phyloP scores from a whole-genome alignment of 805 yeast genomes.

The Lachancea waltii region DNA sequence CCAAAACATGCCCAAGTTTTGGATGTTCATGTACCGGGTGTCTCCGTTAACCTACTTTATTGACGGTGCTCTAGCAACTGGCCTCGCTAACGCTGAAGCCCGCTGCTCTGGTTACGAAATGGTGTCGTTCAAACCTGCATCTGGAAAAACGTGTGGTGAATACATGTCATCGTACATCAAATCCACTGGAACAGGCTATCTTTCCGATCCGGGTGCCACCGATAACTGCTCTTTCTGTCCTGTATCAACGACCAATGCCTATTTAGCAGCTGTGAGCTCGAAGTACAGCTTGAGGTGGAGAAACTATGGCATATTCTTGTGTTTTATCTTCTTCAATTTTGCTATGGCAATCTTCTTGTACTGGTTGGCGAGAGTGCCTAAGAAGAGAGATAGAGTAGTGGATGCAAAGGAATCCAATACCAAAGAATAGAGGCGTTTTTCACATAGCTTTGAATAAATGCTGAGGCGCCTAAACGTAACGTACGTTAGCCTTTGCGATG shows the following conservation, averaged over 20 bases:
- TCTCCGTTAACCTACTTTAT: conserved; percentile 67
- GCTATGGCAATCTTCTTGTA: conserved; percentile 40
- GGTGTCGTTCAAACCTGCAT: conserved; percentile 44
- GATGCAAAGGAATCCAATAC: conserved; percentile 10
- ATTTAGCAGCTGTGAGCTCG: conserved; percentile 42
- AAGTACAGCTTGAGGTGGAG: conserved; percentile 43
- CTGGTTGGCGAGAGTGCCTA: conserved; percentile 73
- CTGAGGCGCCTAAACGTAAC: no score
- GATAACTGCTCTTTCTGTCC: conserved; percentile 53
- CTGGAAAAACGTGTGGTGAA: conserved; percentile 51
- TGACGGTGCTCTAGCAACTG: conserved; percentile 47
- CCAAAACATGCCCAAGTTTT: conserved; percentile 59
- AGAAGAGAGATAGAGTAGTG: conserved; percentile 27
- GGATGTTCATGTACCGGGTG: conserved; percentile 72
- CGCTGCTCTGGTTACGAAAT: conserved; percentile 45
- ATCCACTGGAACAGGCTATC: conserved; percentile 39
- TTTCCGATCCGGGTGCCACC: conserved; percentile 44
- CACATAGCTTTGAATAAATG: no score
- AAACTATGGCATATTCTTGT: conserved; percentile 51
- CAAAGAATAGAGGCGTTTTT: not conserved
- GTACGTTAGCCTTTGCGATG: no score
- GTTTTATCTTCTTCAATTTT: conserved; percentile 43
- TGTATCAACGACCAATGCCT: conserved; percentile 49
- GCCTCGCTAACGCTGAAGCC: conserved; percentile 45
- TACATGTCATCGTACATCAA: conserved; percentile 39